Base-by-base conservation (phyloP, 2,329 filamentous ascomycete species). In the Diaporthe vaccinii region DNA sequence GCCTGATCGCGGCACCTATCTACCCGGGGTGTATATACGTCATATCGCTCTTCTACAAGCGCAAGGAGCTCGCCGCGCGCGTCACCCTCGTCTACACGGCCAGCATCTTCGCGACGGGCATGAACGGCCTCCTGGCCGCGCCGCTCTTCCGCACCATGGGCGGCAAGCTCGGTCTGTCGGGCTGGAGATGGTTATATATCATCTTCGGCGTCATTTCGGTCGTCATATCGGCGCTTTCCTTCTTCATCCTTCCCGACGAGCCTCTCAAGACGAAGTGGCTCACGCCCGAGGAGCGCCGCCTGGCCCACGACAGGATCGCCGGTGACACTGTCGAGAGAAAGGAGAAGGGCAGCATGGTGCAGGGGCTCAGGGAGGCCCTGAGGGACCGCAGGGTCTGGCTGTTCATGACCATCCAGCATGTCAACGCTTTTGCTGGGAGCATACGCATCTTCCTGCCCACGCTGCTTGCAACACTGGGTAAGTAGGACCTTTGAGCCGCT, bases 1-100 rank as follows among this genome's bases (percentile, higher is more conserved):
- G 92, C 0, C 83, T 92, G n/a, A 85, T 93, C 36, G 89, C 90
- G 2, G 90, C 90, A 1, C 89, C 91, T 6, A 92, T 95, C 69
- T 91, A 90, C 0, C 62, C 62, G 31, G 62, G 62, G 17, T 68
- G 62, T 14, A 15, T 68, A 5, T 68, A 68, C 14, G 46, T 68
- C 22, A 36, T 68, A n/a, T 68, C 62, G 22, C 44, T 68, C 31
- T 68, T 68, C 31, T 68, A 68, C 62, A 68, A 68, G 62, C 44
- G 62, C 44, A 68, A 68, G 62, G 62, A 68, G 62, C 44, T 68
- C 10, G 62, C 62, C 28, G 31, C 62, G 4, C 46, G 62, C 12
- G 14, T 68, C 20, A 68, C 62, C 22, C 46, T 68, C 28, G 20
- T 68, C 20, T 68, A 68, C 46, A 68, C 62, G 31, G 62, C 62